These are phyloP conservation scores for Lyophyllum shimeji DNA, from an alignment of 768 basidiomycete species.

Conservation along the genomic window DNA sequence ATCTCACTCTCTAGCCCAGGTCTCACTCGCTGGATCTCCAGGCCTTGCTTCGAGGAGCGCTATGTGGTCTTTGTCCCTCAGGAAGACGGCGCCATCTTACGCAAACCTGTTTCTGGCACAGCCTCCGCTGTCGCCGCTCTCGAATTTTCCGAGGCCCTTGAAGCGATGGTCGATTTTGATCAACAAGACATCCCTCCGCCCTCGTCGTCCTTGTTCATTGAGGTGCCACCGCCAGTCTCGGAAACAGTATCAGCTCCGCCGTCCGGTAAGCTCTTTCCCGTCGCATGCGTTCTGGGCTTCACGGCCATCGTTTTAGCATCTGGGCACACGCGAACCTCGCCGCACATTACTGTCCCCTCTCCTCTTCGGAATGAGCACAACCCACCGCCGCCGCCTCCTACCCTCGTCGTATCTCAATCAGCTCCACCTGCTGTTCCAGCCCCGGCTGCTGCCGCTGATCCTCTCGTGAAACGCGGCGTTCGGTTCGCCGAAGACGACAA, in stretches of 20 bases:
- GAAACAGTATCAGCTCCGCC: slow-evolving; percentile 14
- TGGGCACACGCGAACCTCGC: slow-evolving; percentile 25
- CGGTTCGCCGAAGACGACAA: slow-evolving; percentile 66
- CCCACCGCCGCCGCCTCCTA: slow-evolving; percentile 13
- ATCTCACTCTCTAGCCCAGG: slow-evolving; percentile 49
- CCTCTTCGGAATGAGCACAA: slow-evolving; percentile 45
- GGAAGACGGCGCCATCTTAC: slow-evolving; percentile 33
- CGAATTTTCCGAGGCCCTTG: slow-evolving; percentile 69
- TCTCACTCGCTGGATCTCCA: slow-evolving; percentile 66
- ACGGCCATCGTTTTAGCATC: slow-evolving; percentile 21
- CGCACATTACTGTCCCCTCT: slow-evolving; percentile 46
- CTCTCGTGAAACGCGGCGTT: slow-evolving; percentile 53
- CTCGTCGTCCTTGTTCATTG: slow-evolving; percentile 14
- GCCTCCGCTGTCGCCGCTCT: slow-evolving; percentile 65
- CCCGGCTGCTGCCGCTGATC: slow-evolving; percentile 7
- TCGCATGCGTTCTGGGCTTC: slow-evolving; percentile 1
- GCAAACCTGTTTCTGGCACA: slow-evolving; percentile 45
- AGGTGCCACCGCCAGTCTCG: slow-evolving; percentile 11
- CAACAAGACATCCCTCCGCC: slow-evolving; percentile 24
- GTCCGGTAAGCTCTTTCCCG: slow-evolving; percentile 16
- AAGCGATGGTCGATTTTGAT: slow-evolving; percentile 58
- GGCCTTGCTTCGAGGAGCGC: slow-evolving; percentile 78
- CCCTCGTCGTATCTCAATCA: slow-evolving; percentile 6
- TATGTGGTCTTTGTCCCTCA: slow-evolving; percentile 51
- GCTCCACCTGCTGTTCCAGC: slow-evolving; percentile 12